phyloP scores from a whole-genome alignment of 176 grass and related monocot species.

The Rhynchospora pubera region DNA sequence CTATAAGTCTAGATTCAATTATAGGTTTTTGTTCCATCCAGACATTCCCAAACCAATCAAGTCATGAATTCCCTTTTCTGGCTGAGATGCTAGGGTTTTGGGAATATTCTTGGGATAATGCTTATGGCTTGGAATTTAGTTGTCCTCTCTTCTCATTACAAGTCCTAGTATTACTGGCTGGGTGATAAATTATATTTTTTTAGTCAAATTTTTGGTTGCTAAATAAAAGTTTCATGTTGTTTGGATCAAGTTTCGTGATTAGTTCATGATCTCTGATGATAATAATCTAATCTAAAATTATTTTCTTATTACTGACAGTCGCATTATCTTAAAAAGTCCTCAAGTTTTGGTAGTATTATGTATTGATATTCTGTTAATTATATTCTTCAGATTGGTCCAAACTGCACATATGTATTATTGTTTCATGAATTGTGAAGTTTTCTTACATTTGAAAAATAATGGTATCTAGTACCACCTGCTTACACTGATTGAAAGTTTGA shows the following conservation, averaged over 20 bases:
- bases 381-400: not conserved
- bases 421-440: not conserved
- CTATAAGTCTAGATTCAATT: not conserved
- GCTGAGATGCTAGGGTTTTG: not conserved
- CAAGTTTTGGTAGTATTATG: not conserved
- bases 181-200: not conserved
- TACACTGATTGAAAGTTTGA: not conserved
- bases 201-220: not conserved
- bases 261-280: not conserved
- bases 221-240: not conserved
- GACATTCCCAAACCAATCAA: not conserved
- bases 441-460: slow-evolving; percentile 12
- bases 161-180: not conserved
- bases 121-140: not conserved
- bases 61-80: not conserved
- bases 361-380: not conserved
- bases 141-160: too few relatives aligned
- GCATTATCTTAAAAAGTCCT: not conserved
- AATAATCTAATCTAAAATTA: not conserved
- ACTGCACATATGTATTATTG: not conserved
- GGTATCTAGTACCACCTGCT: too few relatives aligned
- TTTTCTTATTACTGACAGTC: not conserved
- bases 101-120: not conserved
- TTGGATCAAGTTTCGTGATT: not conserved
- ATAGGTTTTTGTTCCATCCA: not conserved